These are phyloP conservation scores for Epichloe brachyelytri DNA, from an alignment of 2,329 filamentous ascomycete species.

Conservation along the genomic window DNA sequence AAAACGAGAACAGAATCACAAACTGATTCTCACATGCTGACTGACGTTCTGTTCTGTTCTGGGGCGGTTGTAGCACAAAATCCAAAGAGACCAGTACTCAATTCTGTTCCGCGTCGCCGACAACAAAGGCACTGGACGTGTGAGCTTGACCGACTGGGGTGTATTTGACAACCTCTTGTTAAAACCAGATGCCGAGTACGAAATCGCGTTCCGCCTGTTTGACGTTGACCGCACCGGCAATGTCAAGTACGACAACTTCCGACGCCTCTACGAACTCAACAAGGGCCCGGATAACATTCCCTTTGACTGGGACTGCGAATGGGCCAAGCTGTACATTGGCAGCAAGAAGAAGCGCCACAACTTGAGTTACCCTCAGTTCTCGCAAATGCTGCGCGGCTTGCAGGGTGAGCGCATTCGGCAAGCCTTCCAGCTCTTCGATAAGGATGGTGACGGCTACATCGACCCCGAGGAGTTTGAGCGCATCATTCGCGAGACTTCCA, in stretches of 20 bases:
- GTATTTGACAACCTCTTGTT: constrained; percentile 87
- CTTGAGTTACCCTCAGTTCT: constrained; percentile 92
- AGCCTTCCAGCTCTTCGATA: constrained; percentile 86
- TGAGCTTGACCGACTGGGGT: constrained; percentile 77
- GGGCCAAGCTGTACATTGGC: constrained; percentile 90
- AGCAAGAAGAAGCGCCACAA: constrained; percentile 76
- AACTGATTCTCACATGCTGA: neutral
- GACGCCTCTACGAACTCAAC: constrained; percentile 73
- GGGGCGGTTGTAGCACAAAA: constrained; percentile 63
- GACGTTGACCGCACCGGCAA: constrained; percentile 71
- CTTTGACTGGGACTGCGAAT: constrained; percentile 95
- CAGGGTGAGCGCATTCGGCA: constrained; percentile 94
- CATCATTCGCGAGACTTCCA: constrained; percentile 86
- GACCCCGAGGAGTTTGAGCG: constrained; percentile 91
- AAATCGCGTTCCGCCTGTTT: constrained; percentile 95
- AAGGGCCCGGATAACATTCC: constrained; percentile 76
- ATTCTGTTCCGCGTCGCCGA: constrained; percentile 91
- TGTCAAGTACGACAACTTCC: constrained; percentile 84
- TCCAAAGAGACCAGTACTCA: constrained; percentile 88
- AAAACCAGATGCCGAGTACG: constrained; percentile 96
- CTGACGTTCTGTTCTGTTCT: neutral
- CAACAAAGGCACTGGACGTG: constrained; percentile 55
- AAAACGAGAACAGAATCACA: neutral
- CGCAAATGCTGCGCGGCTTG: constrained; percentile 91
- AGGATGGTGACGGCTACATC: constrained; percentile 86